Conservation (phyloP, 352 stramenopile species). For the Thalassiosira delicatula region DNA sequence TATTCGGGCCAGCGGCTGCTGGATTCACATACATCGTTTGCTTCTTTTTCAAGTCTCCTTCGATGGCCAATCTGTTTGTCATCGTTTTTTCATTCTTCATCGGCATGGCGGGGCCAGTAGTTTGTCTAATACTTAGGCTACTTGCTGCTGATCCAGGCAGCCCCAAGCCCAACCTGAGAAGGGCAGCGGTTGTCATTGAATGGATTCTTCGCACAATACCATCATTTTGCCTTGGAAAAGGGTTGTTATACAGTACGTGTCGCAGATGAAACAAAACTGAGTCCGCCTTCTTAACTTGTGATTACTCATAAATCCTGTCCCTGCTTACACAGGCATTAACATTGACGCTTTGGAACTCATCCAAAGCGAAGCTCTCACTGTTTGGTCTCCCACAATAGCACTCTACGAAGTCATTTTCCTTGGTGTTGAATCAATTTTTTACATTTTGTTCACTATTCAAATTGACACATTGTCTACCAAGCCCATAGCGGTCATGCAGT, state of each 20-base stretch:
- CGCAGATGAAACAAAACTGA: too few species aligned
- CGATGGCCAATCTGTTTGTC: conserved; percentile 70
- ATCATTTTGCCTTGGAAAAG: conserved; percentile 75
- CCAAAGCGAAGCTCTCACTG: conserved; percentile 48
- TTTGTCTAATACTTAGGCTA: conserved; percentile 72
- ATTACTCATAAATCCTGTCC: too few species aligned
- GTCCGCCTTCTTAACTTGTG: too few species aligned
- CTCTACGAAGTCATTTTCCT: conserved; percentile 79
- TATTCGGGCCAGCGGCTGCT: conserved; percentile 77
- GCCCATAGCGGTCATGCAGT: conserved; percentile 56
- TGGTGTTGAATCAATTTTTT: conserved; percentile 67
- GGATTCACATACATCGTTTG: conserved; percentile 69
- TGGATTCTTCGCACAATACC: conserved; percentile 76
- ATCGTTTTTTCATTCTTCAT: conserved; percentile 83
- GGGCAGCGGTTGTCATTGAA: conserved; percentile 61
- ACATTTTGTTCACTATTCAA: conserved; percentile 73
- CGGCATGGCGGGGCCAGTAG: conserved; percentile 66
- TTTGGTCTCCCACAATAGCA: conserved; percentile 64
- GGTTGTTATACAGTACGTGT: conserved; percentile 71
- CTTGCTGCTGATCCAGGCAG: conserved; percentile 66
- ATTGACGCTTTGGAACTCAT: conserved; percentile 64
- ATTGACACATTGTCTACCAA: conserved; percentile 78
- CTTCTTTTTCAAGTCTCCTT: conserved; percentile 59
- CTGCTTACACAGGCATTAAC: too few species aligned
- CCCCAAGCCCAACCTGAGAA: conserved; percentile 60